phyloP scores from a whole-genome alignment of 2,329 filamentous ascomycete species.

The Purpureocillium takamizusanense region DNA sequence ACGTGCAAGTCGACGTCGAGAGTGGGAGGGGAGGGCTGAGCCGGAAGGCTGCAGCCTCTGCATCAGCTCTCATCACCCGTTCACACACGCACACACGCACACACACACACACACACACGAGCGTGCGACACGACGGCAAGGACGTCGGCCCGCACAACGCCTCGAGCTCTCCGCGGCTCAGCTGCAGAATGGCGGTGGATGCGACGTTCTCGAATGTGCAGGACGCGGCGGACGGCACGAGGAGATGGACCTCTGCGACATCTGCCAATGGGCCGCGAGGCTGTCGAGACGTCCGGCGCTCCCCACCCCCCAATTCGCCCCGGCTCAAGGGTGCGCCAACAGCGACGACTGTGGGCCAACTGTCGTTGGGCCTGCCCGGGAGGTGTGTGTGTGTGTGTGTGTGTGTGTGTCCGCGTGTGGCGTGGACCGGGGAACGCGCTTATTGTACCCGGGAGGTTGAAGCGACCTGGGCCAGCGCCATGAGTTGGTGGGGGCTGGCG shows the following conservation, averaged over 20 bases:
- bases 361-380: neutral
- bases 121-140: conserved; percentile 1
- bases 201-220: neutral
- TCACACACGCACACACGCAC: conserved; percentile 1
- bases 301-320: neutral
- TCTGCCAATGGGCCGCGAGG: conserved; percentile 1
- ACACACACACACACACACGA: no score
- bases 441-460: conserved; percentile 5
- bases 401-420: conserved; percentile 1
- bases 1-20: conserved; percentile 6
- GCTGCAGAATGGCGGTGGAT: neutral
- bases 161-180: neutral
- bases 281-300: neutral
- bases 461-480: conserved; percentile 1
- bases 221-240: neutral
- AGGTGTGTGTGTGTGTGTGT: conserved; percentile 1
- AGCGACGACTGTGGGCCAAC: conserved; percentile 1
- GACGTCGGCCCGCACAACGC: neutral
- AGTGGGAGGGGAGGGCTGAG: conserved; percentile 15
- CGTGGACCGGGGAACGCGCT: conserved; percentile 4
- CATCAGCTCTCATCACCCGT: conserved; percentile 5
- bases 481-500: conserved; percentile 11
- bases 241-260: neutral
- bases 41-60: conserved; percentile 15
- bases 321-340: conserved; percentile 5